Evolutionary conservation across 257 asterid genomes (phyloP), one percentile per base, ranked within the genome.

Genomic region (Solanum infundibuliforme): DNA sequence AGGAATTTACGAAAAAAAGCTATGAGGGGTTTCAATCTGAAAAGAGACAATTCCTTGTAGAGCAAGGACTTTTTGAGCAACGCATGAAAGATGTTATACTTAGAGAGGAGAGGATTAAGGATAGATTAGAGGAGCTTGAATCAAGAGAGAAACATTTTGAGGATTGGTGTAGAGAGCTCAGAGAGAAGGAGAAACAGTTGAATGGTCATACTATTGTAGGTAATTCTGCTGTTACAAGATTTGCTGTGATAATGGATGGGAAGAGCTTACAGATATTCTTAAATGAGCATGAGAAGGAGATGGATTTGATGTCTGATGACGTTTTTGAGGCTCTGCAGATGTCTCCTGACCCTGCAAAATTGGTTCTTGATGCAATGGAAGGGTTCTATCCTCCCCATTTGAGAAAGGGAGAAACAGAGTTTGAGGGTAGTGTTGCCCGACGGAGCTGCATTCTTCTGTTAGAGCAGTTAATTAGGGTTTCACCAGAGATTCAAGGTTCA

Each of bases 281-380:
- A 65, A 91, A 91, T 52, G 95, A 90, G 87, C 91, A 86, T 38
- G 88, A 85, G 87, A 91, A 89, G 71, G 91, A 92, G 86, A 48
- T 91, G 87, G 91, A 87, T 23, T 83, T 87, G 62, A 85, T 91
- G 91, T 86, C 87, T 41, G 93, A 89, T 83, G 92, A 87, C 71
- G 83, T 93, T 73, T 83, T 87, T 84, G 84, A 60, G 87, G 92
- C 92, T 77, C 94, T 93, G 83, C 90, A 86, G 62, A 82, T 91
- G 82, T 93, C 93, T 4, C 86, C 88, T 5, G 92, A 93, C 88
- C 95, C 95, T 6, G 92, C 95, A 85, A 91, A 91, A 93, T 62
- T 93, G 52, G 95, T 93, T 73, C 90, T 93, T 55, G 93, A 90
- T 88, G 95, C 95, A 68, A 91, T 93, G 92, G 93, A 72, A 31